Conservation (phyloP, 164 flowering plant genomes). For the Euptelea pleiosperma region DNA sequence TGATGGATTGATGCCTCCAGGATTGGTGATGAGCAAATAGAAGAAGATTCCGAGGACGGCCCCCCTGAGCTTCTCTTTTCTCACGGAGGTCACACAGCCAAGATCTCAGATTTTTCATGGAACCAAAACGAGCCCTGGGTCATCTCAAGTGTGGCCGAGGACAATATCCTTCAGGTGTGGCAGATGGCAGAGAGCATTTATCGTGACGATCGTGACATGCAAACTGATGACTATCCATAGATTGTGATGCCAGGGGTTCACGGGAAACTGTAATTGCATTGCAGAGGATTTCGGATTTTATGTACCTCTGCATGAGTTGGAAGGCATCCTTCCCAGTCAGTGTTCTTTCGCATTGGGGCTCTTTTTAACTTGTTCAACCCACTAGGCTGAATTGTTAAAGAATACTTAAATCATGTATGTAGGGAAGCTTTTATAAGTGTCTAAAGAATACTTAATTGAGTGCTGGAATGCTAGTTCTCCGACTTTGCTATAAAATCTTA, state of each 20-base stretch:
- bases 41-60: conserved; percentile 91
- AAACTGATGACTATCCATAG: conserved; percentile 15
- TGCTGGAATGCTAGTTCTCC: too few species aligned
- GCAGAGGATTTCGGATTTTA: too few species aligned
- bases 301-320: too few species aligned
- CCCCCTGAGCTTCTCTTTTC: conserved; percentile 92
- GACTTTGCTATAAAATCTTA: too few species aligned
- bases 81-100: conserved; percentile 92
- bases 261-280: too few species aligned
- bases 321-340: too few species aligned
- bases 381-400: too few species aligned
- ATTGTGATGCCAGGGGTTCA: background rate
- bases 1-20: conserved; percentile 31
- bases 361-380: too few species aligned
- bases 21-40: conserved; percentile 88
- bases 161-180: conserved; percentile 92
- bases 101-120: conserved; percentile 94
- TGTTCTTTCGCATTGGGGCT: too few species aligned
- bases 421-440: too few species aligned
- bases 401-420: too few species aligned
- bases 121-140: conserved; percentile 81
- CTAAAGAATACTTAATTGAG: too few species aligned
- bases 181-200: conserved; percentile 81
- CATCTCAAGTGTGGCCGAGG: conserved; percentile 85
- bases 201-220: conserved; percentile 50